Base-by-base conservation (phyloP, 345 rosid species). In the Corymbia maculata region DNA sequence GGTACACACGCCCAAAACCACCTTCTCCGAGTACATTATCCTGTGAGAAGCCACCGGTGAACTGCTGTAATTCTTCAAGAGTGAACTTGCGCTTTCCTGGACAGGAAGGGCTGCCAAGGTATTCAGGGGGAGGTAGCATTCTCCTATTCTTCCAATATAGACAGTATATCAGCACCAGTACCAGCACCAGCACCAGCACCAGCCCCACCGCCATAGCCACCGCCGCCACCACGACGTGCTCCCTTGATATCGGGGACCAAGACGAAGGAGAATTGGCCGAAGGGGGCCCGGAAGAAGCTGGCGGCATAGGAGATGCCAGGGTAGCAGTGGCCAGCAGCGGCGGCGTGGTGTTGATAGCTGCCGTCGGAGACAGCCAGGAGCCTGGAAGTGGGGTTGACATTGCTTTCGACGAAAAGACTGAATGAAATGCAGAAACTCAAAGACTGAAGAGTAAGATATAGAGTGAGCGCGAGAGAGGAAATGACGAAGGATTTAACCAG, bases 121-220 rank as follows among this genome's bases (percentile, higher is more conserved):
- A 52, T 52, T 17, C 17, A 16, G 8, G 15, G 55, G 19, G 17
- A 52, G 15, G 55, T 19, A 16, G 19, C 55, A 5, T 88, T 90
- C 91, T 94, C 91, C 90, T 95, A 92, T 91, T 95, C 90, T 86
- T 93, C 55, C 95, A 93, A 52, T 92, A 92, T 50, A 95, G 47
- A 87, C 94, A 26, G 88, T 88, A 91, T 19, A 94, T 8, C 47
- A 93, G 87, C 51, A 91, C 70, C 87, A 96, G 91, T 36, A 93
- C 1, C 42, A 85, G 51, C 11, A 50, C 51, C 51, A 50, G 51
- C 55, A 52, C 93, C 85, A 95, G 13, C 51, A 13, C 1, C 51
- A 50, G 51, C 51, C 9, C 13, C 51, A 50, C 51, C 12, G 51
- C 51, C 12, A 13, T 13, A n/a, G n/a, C 51, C 51, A 1, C 51